These are phyloP conservation scores for Hypsizygus ulmarius DNA, from an alignment of 1,284 basidiomycete species.

Conservation along the genomic window DNA sequence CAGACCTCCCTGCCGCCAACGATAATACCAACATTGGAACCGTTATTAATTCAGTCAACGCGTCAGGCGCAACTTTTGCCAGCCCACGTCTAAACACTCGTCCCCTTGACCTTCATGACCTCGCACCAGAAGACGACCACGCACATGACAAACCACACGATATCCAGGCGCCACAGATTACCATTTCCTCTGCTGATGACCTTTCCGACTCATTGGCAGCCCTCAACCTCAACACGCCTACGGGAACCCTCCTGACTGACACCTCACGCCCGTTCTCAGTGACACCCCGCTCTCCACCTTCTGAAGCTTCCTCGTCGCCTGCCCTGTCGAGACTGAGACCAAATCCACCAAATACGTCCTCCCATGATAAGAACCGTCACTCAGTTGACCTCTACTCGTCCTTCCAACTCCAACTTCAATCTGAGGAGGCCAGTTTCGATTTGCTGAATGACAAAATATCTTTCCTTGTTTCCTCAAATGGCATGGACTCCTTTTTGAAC, in stretches of 20 bases:
- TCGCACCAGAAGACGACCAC: neutral
- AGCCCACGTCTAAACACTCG: conserved; percentile 6
- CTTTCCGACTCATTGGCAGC: conserved; percentile 23
- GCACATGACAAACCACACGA: neutral
- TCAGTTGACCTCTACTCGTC: conserved; percentile 60
- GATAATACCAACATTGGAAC: conserved; percentile 12
- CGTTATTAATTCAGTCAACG: conserved; percentile 17
- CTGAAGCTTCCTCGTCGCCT: conserved; percentile 21
- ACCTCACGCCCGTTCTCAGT: conserved; percentile 24
- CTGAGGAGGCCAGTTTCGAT: conserved; percentile 58
- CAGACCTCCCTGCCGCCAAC: conserved; percentile 1
- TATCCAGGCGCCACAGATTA: conserved; percentile 12
- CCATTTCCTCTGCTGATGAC: conserved; percentile 15
- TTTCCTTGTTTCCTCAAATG: conserved; percentile 39
- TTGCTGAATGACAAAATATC: conserved; percentile 63
- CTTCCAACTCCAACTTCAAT: conserved; percentile 54
- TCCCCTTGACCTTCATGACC: conserved; percentile 8
- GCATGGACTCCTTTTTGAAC: conserved; percentile 33
- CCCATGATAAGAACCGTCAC: conserved; percentile 37
- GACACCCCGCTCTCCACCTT: conserved; percentile 22
- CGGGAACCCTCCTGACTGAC: conserved; percentile 26
- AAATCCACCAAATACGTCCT: conserved; percentile 20
- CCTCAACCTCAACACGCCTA: conserved; percentile 22
- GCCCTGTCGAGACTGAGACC: conserved; percentile 23
- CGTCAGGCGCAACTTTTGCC: conserved; percentile 18